These are phyloP conservation scores for Aspergillus cristatus DNA, from an alignment of 495 filamentous ascomycete species.

Conservation along the genomic window DNA sequence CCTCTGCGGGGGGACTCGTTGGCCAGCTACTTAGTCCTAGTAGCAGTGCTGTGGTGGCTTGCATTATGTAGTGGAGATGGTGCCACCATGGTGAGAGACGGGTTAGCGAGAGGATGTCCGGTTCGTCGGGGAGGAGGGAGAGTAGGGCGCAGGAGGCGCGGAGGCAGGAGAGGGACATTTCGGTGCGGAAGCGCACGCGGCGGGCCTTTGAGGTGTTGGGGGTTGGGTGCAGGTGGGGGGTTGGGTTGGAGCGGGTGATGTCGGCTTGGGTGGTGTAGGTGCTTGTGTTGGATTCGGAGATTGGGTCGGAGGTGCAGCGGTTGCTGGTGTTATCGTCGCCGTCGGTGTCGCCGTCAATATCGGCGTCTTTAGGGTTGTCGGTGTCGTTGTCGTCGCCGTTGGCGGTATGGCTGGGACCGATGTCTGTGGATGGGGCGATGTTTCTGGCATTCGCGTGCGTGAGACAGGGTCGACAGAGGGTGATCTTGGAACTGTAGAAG, in stretches of 20 bases:
- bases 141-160: conserved; percentile 44
- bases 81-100: conserved; percentile 51
- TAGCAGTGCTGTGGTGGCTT: conserved; percentile 49
- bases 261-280: conserved; percentile 20
- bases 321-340: too few relatives aligned
- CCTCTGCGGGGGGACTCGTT: conserved; percentile 9
- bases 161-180: conserved; percentile 46
- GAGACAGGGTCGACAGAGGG: conserved; percentile 53
- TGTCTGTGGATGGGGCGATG: conserved; percentile 8
- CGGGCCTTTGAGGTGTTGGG: conserved; percentile 16
- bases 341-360: too few relatives aligned
- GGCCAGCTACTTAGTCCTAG: conserved; percentile 38
- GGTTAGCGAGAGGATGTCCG: conserved; percentile 33
- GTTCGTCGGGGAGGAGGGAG: conserved; percentile 35
- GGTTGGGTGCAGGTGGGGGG: not conserved
- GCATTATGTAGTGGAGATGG: conserved; percentile 53
- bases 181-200: conserved; percentile 38
- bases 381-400: too few relatives aligned
- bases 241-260: not conserved
- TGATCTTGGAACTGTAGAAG: conserved; percentile 47
- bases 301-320: too few relatives aligned
- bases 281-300: too few relatives aligned
- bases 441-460: conserved; percentile 8
- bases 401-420: too few relatives aligned
- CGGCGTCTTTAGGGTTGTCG: too few relatives aligned